These are phyloP conservation scores for Russula ochroleuca DNA, from an alignment of 768 basidiomycete genomes.

Conservation along the genomic window DNA sequence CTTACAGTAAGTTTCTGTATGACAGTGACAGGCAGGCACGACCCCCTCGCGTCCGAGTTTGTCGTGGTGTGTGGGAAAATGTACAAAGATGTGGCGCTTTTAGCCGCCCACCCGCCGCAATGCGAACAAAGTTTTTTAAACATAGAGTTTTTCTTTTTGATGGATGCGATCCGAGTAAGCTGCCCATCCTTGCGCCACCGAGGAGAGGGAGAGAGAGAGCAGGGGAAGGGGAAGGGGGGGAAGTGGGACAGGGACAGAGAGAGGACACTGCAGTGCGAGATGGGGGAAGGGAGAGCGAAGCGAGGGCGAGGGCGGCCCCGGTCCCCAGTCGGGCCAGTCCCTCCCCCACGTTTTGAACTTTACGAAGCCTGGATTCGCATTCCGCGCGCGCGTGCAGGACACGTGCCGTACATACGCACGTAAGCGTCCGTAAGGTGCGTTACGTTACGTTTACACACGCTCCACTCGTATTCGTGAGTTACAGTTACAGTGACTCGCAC, in stretches of 20 bases:
- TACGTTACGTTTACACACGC: not conserved
- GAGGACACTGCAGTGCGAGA: no score
- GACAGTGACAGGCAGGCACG: no score
- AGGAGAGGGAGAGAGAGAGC: no score
- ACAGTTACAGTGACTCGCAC: not conserved
- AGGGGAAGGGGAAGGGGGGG: no score
- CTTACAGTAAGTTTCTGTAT: no score
- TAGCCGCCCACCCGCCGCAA: not conserved
- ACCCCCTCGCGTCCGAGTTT: not conserved
- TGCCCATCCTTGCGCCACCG: no score
- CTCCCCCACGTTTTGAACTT: not conserved
- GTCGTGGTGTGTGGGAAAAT: not conserved
- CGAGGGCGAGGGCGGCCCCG: no score
- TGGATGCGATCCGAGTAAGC: not conserved
- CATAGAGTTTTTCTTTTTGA: not conserved
- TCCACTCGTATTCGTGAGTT: not conserved
- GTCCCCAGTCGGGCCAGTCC: no score
- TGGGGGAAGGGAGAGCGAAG: no score
- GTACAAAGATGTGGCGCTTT: not conserved
- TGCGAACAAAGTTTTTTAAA: not conserved
- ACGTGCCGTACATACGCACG: not conserved
- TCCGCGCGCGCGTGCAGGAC: not conserved
- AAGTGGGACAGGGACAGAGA: no score
- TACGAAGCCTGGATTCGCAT: not conserved
- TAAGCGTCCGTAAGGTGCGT: not conserved